phyloP scores from a whole-genome alignment of 805 yeast genomes.

The Diddensiella caesifluorescens region DNA sequence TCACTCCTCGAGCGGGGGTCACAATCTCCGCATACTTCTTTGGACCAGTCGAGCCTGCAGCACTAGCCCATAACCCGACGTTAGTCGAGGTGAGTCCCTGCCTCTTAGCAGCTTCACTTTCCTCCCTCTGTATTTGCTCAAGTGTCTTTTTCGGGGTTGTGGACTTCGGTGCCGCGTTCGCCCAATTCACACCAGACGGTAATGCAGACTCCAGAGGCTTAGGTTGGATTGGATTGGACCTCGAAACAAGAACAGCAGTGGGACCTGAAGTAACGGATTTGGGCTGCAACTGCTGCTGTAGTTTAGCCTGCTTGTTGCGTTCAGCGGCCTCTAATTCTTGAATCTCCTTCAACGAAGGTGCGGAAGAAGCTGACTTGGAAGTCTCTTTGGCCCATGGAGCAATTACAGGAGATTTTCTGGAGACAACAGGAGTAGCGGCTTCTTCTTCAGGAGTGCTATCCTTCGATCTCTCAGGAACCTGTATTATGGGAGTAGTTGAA shows the following conservation, averaged over 20 bases:
- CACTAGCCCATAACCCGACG: slow-evolving; percentile 3
- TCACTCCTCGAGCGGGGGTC: background rate
- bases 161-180: slow-evolving; percentile 18
- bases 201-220: slow-evolving; percentile 17
- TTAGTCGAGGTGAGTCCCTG: slow-evolving; percentile 7
- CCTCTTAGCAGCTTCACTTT: slow-evolving; percentile 27
- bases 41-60: slow-evolving; percentile 4
- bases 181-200: slow-evolving; percentile 28
- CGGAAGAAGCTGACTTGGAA: slow-evolving; percentile 12
- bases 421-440: slow-evolving; percentile 2
- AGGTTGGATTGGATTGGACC: slow-evolving; percentile 1
- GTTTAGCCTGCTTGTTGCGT: slow-evolving; percentile 16
- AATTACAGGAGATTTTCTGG: slow-evolving; percentile 9
- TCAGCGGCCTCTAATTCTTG: slow-evolving; percentile 31
- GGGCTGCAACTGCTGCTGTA: slow-evolving; percentile 16
- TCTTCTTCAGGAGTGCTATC: too few relatives aligned
- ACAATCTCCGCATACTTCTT: slow-evolving; percentile 13
- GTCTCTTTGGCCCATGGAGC: slow-evolving; percentile 27
- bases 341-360: slow-evolving; percentile 29
- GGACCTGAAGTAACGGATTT: slow-evolving; percentile 16
- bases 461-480: too few relatives aligned
- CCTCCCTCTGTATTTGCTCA: slow-evolving; percentile 37
- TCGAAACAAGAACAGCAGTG: background rate
- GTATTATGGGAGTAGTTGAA: too few relatives aligned
- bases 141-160: slow-evolving; percentile 30